These are phyloP conservation scores for Uronychia binucleata DNA, from an alignment of 73 alveolate genomes.

Conservation along the genomic window DNA sequence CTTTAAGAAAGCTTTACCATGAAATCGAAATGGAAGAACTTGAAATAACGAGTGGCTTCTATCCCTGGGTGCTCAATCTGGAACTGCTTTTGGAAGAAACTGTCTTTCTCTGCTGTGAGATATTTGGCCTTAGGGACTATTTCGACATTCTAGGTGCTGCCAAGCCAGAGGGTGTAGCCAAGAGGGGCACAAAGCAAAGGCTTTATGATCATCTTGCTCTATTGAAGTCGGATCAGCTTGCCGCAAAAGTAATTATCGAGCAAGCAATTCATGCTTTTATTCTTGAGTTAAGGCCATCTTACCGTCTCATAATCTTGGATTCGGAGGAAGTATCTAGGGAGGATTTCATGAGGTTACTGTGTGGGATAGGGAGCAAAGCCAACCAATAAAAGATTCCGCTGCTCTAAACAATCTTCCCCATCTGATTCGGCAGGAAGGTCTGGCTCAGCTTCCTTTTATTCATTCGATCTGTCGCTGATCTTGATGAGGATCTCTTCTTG, in stretches of 20 bases:
- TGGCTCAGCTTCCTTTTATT: conserved; percentile 1
- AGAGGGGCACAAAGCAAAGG: conserved; percentile 46
- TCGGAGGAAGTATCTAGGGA: conserved; percentile 46
- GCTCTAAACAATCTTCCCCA: background rate
- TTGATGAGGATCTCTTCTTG: conserved; percentile 55
- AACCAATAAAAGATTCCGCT: conserved; percentile 14
- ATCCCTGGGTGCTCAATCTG: conserved; percentile 30
- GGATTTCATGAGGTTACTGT: conserved; percentile 3
- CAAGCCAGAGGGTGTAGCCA: conserved; percentile 54
- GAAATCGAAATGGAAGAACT: conserved; percentile 48
- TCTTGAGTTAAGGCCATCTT: background rate
- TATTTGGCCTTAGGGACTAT: background rate
- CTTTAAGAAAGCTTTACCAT: too few species aligned
- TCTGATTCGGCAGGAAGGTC: background rate
- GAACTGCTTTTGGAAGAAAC: conserved; percentile 11
- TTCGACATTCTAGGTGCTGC: conserved; percentile 2
- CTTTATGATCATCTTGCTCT: conserved; percentile 13
- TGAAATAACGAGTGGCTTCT: conserved; percentile 32
- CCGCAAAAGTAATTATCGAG: conserved; percentile 38
- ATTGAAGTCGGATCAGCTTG: background rate
- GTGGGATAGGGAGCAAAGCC: conserved; percentile 58
- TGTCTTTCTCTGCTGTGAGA: background rate
- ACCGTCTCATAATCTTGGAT: background rate
- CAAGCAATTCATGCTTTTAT: background rate
- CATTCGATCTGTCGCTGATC: conserved; percentile 23